Evolutionary conservation across 768 basidiomycete genomes (phyloP), one percentile per base, ranked within the genome.

Genomic region (Phanerochaete carnosa): DNA sequence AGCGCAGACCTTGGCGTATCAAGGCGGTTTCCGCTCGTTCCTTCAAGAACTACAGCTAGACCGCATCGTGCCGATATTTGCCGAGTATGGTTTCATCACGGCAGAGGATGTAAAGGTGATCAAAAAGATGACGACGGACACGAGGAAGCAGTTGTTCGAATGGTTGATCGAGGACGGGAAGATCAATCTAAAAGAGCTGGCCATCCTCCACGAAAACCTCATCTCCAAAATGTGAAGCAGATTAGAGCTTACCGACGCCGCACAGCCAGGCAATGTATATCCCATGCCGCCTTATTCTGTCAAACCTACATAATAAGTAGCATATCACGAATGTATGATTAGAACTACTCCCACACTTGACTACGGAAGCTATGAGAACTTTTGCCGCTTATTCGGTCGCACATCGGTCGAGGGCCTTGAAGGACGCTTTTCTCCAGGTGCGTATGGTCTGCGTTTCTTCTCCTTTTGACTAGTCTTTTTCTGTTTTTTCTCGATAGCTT

Each of bases 401-500:
- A 61, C 28, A 66, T 62, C 62, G 65, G 26, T 45, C 33, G 28
- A 25, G 13, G 59, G 37, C 49, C 43, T 32, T n/a, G 26, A 26
- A 7, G n/a, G 46, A 9, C 62, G 25, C 26, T 45, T 45, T 57
- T 55, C 30, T 19, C 60, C 65, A 57, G 66, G 68, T 30, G 78
- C 69, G 70, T 86, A 88, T 13, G 95, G 95, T 56, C 93, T 78
- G 59, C 82, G 87, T 68, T 84, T 89, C 75, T 95, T 96, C 79
- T 96, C 95, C 73, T 90, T 94, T 73, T 94, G 92, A 54, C 82
- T 81, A 22, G 88, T 77, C 78, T 95, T 96, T 73, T 85, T 92
- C 74, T 91, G 87, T 72, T 87, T 94, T 81, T 91, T 95, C 66
- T 92, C 92, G 29, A 96, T 86, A 5, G 85, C 92, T 73, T 89